These are phyloP conservation scores for Boletus reticuloceps DNA, from an alignment of 768 basidiomycete genomes.

Conservation along the genomic window DNA sequence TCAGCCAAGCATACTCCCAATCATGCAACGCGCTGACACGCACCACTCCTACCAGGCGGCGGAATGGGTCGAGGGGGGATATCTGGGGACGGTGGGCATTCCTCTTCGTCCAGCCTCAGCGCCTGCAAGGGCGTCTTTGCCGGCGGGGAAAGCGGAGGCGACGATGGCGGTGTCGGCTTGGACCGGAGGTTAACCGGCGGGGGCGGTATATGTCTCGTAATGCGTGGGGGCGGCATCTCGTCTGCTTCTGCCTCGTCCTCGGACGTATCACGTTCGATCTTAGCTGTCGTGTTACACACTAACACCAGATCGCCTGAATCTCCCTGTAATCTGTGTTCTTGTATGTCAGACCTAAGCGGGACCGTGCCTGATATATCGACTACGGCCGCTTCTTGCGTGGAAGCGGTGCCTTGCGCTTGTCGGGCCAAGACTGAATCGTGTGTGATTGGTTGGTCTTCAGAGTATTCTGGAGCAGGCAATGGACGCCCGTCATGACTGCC, in stretches of 20 bases:
- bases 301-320: not conserved
- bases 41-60: conserved; percentile 30
- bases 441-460: conserved; percentile 8
- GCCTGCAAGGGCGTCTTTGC: conserved; percentile 7
- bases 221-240: conserved; percentile 31
- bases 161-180: conserved; percentile 15
- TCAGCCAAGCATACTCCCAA: conserved; percentile 1
- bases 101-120: conserved; percentile 21
- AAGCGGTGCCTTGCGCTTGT: conserved; percentile 4
- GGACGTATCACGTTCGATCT: conserved; percentile 3
- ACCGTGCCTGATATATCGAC: not conserved
- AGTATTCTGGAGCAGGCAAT: not conserved
- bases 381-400: not conserved
- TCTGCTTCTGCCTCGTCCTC: conserved; percentile 21
- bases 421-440: not conserved
- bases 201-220: conserved; percentile 31
- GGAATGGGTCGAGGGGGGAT: conserved; percentile 30
- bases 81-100: conserved; percentile 28
- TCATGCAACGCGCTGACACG: not conserved
- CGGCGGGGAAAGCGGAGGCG: conserved; percentile 17
- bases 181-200: conserved; percentile 31
- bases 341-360: not conserved
- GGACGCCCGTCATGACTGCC: conserved; percentile 1
- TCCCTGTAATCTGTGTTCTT: not conserved
- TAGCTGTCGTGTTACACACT: not conserved